Conservation (phyloP, 352 stramenopile species). For the Pythium apleroticum region DNA sequence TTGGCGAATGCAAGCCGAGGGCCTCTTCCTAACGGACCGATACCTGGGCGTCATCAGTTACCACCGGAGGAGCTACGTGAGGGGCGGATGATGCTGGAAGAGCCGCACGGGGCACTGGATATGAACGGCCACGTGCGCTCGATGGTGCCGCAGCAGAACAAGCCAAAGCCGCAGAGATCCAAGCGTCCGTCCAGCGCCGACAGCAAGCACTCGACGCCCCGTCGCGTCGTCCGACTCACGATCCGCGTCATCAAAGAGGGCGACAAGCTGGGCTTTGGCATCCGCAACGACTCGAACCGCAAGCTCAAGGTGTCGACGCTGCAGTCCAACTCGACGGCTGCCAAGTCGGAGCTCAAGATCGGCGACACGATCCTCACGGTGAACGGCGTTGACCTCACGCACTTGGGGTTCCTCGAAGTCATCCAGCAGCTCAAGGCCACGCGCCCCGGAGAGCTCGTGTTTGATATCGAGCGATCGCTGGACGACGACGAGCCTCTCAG, state of each 20-base stretch:
- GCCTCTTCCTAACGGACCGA: neutral
- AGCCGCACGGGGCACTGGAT: neutral
- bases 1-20: neutral
- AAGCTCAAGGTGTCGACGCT: slow-evolving; percentile 61
- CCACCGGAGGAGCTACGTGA: neutral
- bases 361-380: slow-evolving; percentile 71
- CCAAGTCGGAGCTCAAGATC: slow-evolving; percentile 43
- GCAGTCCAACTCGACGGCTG: slow-evolving; percentile 39
- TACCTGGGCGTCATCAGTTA: neutral
- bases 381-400: slow-evolving; percentile 53
- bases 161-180: neutral
- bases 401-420: slow-evolving; percentile 49
- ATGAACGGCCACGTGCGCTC: neutral
- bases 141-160: neutral
- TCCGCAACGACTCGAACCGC: slow-evolving; percentile 57
- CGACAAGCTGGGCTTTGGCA: slow-evolving; percentile 63
- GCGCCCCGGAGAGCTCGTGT: slow-evolving; percentile 46
- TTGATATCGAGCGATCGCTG: slow-evolving; percentile 52
- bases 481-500: slow-evolving; percentile 23
- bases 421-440: slow-evolving; percentile 63
- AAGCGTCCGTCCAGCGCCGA: slow-evolving; percentile 8
- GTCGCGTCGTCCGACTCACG: slow-evolving; percentile 30
- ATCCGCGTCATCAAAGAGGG: slow-evolving; percentile 52
- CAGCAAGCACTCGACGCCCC: slow-evolving; percentile 12
- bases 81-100: neutral